Percentiles rank a stretch among this genome's conserved stretches.
Evolutionary conservation across 805 yeast genomes (phyloP).

Genomic region (Ogataea wickerhamii): DNA sequence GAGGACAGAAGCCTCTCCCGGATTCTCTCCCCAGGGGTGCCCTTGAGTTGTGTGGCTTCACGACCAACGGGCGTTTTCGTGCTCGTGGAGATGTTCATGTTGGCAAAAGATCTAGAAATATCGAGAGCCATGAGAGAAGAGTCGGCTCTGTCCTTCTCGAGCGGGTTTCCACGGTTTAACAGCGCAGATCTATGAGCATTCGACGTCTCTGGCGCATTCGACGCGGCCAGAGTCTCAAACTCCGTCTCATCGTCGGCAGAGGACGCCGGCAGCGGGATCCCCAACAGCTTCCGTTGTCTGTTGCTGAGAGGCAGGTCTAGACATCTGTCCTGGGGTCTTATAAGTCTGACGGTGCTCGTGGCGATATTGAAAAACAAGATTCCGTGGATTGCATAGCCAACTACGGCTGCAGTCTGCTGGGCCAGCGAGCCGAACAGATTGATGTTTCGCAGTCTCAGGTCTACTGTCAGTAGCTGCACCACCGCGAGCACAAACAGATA

Average conservation of each 20-base stretch:
- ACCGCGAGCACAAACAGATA: constrained; percentile 30
- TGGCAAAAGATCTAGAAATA: constrained; percentile 29
- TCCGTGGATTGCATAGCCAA: constrained; percentile 21
- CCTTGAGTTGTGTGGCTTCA: constrained; percentile 1
- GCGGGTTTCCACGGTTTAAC: neutral
- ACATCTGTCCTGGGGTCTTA: constrained; percentile 47
- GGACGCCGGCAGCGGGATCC: constrained; percentile 29
- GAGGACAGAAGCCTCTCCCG: constrained; percentile 17
- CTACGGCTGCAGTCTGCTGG: constrained; percentile 8
- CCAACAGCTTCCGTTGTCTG: constrained; percentile 44
- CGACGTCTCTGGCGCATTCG: constrained; percentile 1
- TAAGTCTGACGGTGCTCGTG: constrained; percentile 28
- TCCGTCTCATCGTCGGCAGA: constrained; percentile 4
- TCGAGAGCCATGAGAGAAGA: constrained; percentile 22
- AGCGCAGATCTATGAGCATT: neutral
- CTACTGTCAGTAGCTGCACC: constrained; percentile 16
- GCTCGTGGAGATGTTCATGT: constrained; percentile 22
- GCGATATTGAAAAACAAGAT: constrained; percentile 30
- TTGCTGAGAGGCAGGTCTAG: constrained; percentile 46
- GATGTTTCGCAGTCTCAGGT: constrained; percentile 9
- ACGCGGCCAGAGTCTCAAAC: constrained; percentile 1
- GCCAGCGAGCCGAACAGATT: neutral
- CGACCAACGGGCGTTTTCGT: neutral
- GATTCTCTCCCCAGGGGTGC: constrained; percentile 9
- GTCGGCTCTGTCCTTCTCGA: constrained; percentile 9